Percentiles rank a stretch among this genome's conserved stretches.
These are phyloP conservation scores for Dujonia santamariae DNA, from an alignment of 1,139 yeast species.

Conservation along the genomic window DNA sequence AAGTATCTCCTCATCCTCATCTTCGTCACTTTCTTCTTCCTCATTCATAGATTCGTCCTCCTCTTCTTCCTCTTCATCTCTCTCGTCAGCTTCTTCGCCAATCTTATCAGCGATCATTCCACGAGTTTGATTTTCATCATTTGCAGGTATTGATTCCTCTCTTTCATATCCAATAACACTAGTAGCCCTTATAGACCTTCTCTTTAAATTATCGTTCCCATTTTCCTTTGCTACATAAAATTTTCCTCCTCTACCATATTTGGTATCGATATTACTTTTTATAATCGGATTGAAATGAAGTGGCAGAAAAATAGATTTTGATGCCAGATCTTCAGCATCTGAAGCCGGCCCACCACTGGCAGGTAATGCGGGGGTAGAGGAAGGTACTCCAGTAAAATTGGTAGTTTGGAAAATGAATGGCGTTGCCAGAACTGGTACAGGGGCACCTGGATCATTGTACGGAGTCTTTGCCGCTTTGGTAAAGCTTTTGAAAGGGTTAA, in stretches of 20 bases:
- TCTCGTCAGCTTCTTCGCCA: constrained; percentile 16
- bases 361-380: constrained; percentile 7
- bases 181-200: constrained; percentile 32
- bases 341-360: too few species aligned
- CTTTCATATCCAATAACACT: constrained; percentile 38
- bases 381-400: constrained; percentile 11
- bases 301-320: constrained; percentile 70
- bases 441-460: constrained; percentile 81
- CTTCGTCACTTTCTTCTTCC: constrained; percentile 37
- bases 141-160: constrained; percentile 1
- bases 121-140: constrained; percentile 7
- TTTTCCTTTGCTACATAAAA: constrained; percentile 55
- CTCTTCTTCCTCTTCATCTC: constrained; percentile 3
- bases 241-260: constrained; percentile 83
- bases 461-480: constrained; percentile 34
- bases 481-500: constrained; percentile 18
- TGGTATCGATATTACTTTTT: constrained; percentile 71
- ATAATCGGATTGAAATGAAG: constrained; percentile 76
- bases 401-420: constrained; percentile 41
- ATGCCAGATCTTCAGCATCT: constrained; percentile 4
- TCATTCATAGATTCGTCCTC: constrained; percentile 14
- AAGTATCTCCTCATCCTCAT: constrained; percentile 20
- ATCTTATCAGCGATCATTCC: constrained; percentile 22
- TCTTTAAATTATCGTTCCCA: constrained; percentile 23
- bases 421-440: constrained; percentile 61